Base-by-base conservation (phyloP, 768 basidiomycete species). In the Pulveroboletus sp. region DNA sequence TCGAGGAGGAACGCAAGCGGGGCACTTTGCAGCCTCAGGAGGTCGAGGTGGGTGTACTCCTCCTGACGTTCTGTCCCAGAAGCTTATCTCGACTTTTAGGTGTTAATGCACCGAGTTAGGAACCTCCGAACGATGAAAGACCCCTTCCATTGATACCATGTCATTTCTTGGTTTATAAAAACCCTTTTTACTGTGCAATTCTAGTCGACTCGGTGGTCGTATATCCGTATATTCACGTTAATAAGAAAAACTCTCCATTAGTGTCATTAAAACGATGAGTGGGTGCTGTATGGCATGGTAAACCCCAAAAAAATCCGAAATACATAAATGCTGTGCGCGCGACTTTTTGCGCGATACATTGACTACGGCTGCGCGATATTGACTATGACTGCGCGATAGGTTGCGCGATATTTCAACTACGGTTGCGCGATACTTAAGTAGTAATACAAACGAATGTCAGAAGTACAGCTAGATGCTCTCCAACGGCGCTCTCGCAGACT, bases 11-110 rank as follows among this genome's bases (percentile, higher is more conserved):
- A 63, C 65, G 77, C 43, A 76, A 71, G 40, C 69, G 72, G 37
- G 90, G 90, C 25, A 81, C 78, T 0, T 65, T 92, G 56, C 72
- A 74, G 45, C 76, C 80, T 13, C 83, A 81, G 44, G 87, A 92
- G 65, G 79, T 81, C 34, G 81, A 87, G 77, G 89, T 90, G 53
- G 36, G 81, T 70, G 27, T 13, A 5, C 17, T 5, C 1, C n/a
- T 9, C 38, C 12, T 40, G 36, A 14, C 47, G n/a, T 32, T 47
- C 41, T 37, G 11, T 43, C 19, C 32, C 13, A 16, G 27, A 6
- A 6, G 40, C 49, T 62, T 16, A 63, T 16, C n/a, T 16, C 16
- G 42, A 34, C 47, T 14, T 51, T 4, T 50, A 85, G 82, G 81
- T 81, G 54, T 69, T 87, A 20, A 53, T 73, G 56, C 56, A 60